Percentiles rank a stretch among this genome's conserved stretches.
These are phyloP conservation scores for Ceratobasidium sp. DNA, from an alignment of 1,284 basidiomycete species.

Conservation along the genomic window DNA sequence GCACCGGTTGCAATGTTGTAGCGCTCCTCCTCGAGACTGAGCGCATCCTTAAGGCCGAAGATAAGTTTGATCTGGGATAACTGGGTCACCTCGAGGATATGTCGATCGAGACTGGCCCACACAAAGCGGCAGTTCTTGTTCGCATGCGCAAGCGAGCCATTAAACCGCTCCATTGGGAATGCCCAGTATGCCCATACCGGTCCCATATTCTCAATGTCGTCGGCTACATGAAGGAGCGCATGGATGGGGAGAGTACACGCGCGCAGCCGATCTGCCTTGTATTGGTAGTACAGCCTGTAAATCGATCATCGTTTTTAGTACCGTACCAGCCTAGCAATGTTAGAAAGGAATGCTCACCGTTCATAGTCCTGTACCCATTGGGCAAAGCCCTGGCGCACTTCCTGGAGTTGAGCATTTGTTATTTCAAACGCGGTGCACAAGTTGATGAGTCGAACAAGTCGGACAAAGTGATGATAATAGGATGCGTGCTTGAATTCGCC, in stretches of 20 bases:
- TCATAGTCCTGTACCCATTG: conserved; percentile 25
- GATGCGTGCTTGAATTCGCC: conserved; percentile 46
- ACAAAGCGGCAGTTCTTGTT: background rate
- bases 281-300: conserved; percentile 20
- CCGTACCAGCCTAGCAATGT: background rate
- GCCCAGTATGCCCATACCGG: conserved; percentile 36
- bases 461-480: conserved; percentile 50
- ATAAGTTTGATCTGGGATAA: conserved; percentile 19
- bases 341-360: background rate
- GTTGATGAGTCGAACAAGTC: conserved; percentile 5
- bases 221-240: conserved; percentile 32
- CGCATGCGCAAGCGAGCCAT: conserved; percentile 9
- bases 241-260: conserved; percentile 31
- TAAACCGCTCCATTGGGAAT: conserved; percentile 36
- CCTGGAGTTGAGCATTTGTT: background rate
- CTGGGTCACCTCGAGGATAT: conserved; percentile 5
- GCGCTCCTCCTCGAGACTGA: conserved; percentile 29
- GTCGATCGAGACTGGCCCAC: background rate
- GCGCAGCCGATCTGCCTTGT: background rate
- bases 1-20: conserved; percentile 8
- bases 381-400: conserved; percentile 4
- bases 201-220: conserved; percentile 25
- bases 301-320: background rate
- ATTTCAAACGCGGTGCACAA: background rate
- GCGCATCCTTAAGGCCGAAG: conserved; percentile 26